Base-by-base conservation (phyloP, 176 grass and related monocot species). In the Cenchrus fungigraminus region DNA sequence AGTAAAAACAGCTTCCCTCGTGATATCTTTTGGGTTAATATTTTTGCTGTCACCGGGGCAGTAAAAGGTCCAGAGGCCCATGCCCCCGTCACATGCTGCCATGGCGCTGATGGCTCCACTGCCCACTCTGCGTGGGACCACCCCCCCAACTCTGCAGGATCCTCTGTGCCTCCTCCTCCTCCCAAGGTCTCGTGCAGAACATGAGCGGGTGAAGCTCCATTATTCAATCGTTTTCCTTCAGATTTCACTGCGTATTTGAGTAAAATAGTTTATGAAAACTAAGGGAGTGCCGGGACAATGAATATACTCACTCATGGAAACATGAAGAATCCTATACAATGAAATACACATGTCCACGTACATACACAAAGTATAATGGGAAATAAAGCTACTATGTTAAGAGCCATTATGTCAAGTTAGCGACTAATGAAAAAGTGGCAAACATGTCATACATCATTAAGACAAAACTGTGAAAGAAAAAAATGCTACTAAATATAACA, bases 61-160 rank as follows among this genome's bases (percentile, higher is more conserved):
- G 84, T 87, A 83, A 79, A 90, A 90, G 85, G 74, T 83, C 8
- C 67, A 66, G 74, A 86, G 74, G 79, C 83, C 83, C 83, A 86
- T 82, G 79, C 84, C 65, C 31, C 88, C 72, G 47, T 86, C 83
- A 86, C 84, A 86, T 90, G 88, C 73, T 74, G 75, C 49, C 86
- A 67, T 65, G 86, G 71, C 62, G 62, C 71, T 51, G 46, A 50
- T 73, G 70, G 65, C 32, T 71, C 80, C 74, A 50, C 78, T 71
- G 55, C 73, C 88, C 73, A 86, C 88, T 82, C 56, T 82, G 57
- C 25, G 49, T 86, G 83, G 88, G 83, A 72, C 88, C 83, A 71
- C 55, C 0, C 0, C 19, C 54, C 70, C 15, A 1, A 9, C 15
- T 12, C 34, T 3, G 0, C 0, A 15, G 73, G 88, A 90, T 90